Conservation (phyloP, 2,329 filamentous ascomycete species). For the Metarhizium sp. region DNA sequence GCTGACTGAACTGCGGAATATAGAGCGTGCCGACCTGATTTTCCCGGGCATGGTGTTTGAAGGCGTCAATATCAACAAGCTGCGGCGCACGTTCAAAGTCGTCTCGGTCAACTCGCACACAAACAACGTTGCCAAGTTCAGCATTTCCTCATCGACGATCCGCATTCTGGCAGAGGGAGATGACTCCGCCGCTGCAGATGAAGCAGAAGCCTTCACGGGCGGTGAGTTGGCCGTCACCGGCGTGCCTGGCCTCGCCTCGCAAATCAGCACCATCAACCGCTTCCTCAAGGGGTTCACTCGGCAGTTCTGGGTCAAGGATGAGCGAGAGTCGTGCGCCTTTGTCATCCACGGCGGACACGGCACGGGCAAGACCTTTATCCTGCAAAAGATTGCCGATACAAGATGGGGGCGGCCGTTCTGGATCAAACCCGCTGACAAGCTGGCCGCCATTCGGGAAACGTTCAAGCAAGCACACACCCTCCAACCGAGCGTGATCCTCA, state of each 20-base stretch:
- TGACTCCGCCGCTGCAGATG: conserved; percentile 6
- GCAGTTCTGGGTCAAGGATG: conserved; percentile 17
- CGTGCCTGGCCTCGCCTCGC: conserved; percentile 59
- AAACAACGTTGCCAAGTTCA: conserved; percentile 35
- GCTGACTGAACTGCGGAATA: background rate
- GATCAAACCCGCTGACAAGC: conserved; percentile 47
- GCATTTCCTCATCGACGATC: conserved; percentile 25
- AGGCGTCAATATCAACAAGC: conserved; percentile 30
- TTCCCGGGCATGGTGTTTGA: conserved; percentile 64
- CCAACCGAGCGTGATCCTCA: conserved; percentile 68
- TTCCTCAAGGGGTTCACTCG: conserved; percentile 50
- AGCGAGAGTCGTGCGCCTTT: conserved; percentile 44
- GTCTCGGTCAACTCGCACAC: conserved; percentile 43
- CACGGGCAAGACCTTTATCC: conserved; percentile 72
- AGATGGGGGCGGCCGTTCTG: conserved; percentile 63
- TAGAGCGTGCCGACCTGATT: conserved; percentile 57
- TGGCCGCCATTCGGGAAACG: conserved; percentile 50
- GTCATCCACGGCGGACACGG: conserved; percentile 74
- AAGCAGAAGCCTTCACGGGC: conserved; percentile 8
- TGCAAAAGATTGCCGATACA: conserved; percentile 56
- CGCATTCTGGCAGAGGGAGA: conserved; percentile 26
- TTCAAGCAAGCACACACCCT: conserved; percentile 61
- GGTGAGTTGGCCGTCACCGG: conserved; percentile 37
- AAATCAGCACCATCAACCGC: conserved; percentile 56
- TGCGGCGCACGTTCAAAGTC: conserved; percentile 40